Percentiles rank a stretch among this genome's conserved stretches.
Evolutionary conservation across 768 basidiomycete species (phyloP).

Genomic region (Boletus rubescentipes): DNA sequence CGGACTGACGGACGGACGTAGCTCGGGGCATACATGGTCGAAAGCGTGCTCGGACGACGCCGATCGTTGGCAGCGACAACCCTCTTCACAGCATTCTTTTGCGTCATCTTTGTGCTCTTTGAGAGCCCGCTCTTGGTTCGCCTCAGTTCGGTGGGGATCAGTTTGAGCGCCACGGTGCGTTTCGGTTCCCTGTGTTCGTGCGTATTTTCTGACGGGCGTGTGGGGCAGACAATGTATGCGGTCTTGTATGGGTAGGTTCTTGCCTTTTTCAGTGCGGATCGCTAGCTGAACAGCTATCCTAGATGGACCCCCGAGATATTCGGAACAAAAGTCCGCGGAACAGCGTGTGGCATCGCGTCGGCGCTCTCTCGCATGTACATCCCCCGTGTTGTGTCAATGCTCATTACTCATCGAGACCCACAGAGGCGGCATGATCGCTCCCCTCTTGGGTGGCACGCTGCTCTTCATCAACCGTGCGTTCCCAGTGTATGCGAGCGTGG

Average conservation of each 20-base stretch:
- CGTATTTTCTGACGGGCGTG: not conserved
- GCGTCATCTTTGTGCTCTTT: conserved; percentile 64
- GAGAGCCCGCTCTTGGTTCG: conserved; percentile 57
- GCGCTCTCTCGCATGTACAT: conserved; percentile 80
- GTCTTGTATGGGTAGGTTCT: conserved; percentile 63
- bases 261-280: not conserved
- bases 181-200: not conserved
- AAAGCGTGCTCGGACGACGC: conserved; percentile 63
- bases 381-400: not conserved
- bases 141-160: conserved; percentile 72
- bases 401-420: too few relatives aligned
- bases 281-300: not conserved
- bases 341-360: conserved; percentile 85
- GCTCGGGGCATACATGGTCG: conserved; percentile 86
- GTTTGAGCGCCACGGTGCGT: conserved; percentile 62
- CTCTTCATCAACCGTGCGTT: conserved; percentile 65
- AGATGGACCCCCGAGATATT: conserved; percentile 88
- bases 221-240: conserved; percentile 75
- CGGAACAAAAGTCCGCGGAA: conserved; percentile 81
- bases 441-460: conserved; percentile 72
- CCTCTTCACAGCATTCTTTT: conserved; percentile 72
- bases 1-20: conserved; percentile 27
- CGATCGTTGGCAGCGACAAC: conserved; percentile 76
- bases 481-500: conserved; percentile 76
- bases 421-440: conserved; percentile 89